These are phyloP conservation scores for Lactifluus subvellereus DNA, from an alignment of 768 basidiomycete species.

Conservation along the genomic window DNA sequence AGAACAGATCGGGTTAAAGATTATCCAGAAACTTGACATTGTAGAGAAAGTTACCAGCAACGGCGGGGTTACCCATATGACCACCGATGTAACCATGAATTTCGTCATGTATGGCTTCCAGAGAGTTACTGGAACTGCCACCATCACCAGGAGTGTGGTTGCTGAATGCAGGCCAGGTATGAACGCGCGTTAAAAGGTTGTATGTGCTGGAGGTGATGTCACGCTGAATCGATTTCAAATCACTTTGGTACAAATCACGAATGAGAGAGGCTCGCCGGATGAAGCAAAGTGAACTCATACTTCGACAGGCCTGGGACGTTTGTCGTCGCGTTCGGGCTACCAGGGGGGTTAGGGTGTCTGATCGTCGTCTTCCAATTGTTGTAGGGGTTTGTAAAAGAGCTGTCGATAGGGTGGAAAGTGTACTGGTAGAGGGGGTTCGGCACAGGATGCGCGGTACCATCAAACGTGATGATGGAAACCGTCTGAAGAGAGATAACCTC, in stretches of 20 bases:
- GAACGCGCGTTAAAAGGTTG: slow-evolving; percentile 35
- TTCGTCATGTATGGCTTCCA: slow-evolving; percentile 46
- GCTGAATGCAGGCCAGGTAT: slow-evolving; percentile 42
- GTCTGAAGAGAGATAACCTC: slow-evolving; percentile 35
- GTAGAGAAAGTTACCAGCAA: slow-evolving; percentile 35
- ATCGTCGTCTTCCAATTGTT: slow-evolving; percentile 13
- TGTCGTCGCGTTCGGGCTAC: slow-evolving; percentile 9
- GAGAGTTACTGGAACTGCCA: slow-evolving; percentile 39
- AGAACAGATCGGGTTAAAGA: slow-evolving; percentile 22
- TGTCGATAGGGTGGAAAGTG: slow-evolving; percentile 32
- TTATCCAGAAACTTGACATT: slow-evolving; percentile 33
- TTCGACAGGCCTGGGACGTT: slow-evolving; percentile 30
- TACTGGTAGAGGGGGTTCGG: slow-evolving; percentile 35
- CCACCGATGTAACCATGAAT: slow-evolving; percentile 35
- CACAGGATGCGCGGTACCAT: slow-evolving; percentile 28
- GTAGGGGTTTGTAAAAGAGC: slow-evolving; percentile 11
- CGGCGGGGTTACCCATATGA: slow-evolving; percentile 21
- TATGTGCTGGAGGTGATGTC: slow-evolving; percentile 20
- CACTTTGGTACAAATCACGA: neutral
- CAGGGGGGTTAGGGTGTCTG: slow-evolving; percentile 7
- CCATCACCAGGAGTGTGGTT: slow-evolving; percentile 39
- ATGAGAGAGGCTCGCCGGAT: neutral
- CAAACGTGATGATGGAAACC: slow-evolving; percentile 33
- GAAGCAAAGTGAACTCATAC: slow-evolving; percentile 23
- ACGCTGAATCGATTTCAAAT: slow-evolving; percentile 8